These are phyloP conservation scores for Kwoniella mangroviensis DNA, from an alignment of 768 basidiomycete species.

Conservation along the genomic window DNA sequence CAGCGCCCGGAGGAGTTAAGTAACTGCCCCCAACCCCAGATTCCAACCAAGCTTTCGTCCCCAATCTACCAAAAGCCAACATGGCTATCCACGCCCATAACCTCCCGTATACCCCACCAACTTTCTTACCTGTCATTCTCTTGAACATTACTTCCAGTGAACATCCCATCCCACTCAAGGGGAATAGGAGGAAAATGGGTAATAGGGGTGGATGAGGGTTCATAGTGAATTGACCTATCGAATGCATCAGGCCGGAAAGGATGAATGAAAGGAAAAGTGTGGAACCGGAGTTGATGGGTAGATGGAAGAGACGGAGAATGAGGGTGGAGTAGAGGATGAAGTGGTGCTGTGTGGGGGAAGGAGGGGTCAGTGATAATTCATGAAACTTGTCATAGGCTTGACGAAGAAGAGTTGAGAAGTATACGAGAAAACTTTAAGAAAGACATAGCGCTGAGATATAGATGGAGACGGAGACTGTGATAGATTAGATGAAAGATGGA, in stretches of 20 bases:
- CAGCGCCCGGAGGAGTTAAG: slow-evolving; percentile 25
- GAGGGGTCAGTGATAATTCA: no score
- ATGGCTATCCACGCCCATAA: slow-evolving; percentile 48
- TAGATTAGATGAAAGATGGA: background rate
- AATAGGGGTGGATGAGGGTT: slow-evolving; percentile 40
- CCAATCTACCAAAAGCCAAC: slow-evolving; percentile 24
- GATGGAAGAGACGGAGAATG: slow-evolving; percentile 30
- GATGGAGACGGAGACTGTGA: background rate
- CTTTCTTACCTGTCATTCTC: slow-evolving; percentile 44
- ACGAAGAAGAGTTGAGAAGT: background rate
- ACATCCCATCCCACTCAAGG: slow-evolving; percentile 44
- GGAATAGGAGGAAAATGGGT: slow-evolving; percentile 44
- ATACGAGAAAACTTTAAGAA: background rate
- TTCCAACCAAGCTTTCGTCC: slow-evolving; percentile 42
- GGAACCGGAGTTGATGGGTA: slow-evolving; percentile 30
- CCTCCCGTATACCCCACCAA: slow-evolving; percentile 44
- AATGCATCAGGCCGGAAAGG: slow-evolving; percentile 50
- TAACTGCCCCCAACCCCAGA: slow-evolving; percentile 46
- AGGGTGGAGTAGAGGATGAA: slow-evolving; percentile 45
- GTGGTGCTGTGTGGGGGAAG: slow-evolving; percentile 33
- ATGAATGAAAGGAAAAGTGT: slow-evolving; percentile 41
- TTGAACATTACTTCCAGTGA: slow-evolving; percentile 45
- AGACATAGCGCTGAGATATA: background rate
- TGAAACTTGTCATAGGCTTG: background rate
- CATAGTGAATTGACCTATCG: slow-evolving; percentile 48